Base-by-base conservation (phyloP, 768 basidiomycete genomes). In the Leccinum subgranulosum region DNA sequence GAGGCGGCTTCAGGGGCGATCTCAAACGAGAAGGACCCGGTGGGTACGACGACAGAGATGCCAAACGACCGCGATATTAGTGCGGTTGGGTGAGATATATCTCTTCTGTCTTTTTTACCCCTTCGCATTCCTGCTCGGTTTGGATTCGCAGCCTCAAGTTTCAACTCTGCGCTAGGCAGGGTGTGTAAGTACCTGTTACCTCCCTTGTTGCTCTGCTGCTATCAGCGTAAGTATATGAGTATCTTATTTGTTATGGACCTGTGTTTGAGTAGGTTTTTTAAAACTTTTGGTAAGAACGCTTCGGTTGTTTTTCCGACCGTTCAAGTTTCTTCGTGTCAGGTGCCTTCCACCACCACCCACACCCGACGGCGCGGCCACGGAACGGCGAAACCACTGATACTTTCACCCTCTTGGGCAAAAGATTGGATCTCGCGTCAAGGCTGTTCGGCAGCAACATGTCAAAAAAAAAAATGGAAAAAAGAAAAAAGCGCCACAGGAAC, bases 51-150 rank as follows among this genome's bases (percentile, higher is more conserved):
- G 90, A 92, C 73, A 83, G 90, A 63, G 90, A 92, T 63, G 66
- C 79, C 33, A 93, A 93, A 75, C 87, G 91, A 69, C 85, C 87
- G 67, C 83, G 91, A 68, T 91, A 89, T 74, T 92, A 84, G 80
- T 67, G 72, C 66, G 70, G 69, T 72, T 64, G 68, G 68, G 69
- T 70, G 69, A 65, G 68, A 75, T 63, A 66, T 64, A 53, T 70
- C 67, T 65, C 56, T 57, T 67, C 59, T 25, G 62, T 57, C 49
- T 62, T 64, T 54, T 53, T 69, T 69, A 59, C 2, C 41, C 19
- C 60, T n/a, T 57, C 39, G 53, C 56, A 47, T 66, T 68, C 59
- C 58, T 41, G 58, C 43, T 61, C 60, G 46, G 56, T 65, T 71
- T 53, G 57, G 61, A 59, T 61, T 62, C 59, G 43, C 57, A 51